Base-by-base conservation (phyloP, 805 yeast genomes). In the Saccharomycopsis sp. region DNA sequence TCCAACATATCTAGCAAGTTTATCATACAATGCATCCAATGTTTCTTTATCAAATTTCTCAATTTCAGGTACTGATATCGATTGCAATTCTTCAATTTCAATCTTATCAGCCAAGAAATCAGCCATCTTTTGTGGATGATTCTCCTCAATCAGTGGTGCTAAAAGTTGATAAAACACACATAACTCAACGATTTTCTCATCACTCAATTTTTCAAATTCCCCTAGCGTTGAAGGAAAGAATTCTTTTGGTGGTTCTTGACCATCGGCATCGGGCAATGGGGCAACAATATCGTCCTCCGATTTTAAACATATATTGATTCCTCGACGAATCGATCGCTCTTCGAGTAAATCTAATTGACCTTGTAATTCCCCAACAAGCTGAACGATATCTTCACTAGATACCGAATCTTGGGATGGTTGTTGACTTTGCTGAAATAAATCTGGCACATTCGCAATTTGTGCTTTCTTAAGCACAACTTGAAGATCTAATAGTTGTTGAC, bases 321-420 rank as follows among this genome's bases (percentile, higher is more conserved):
- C 66, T 60, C 97, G 71, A 52, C 84, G 71, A 36, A 85, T 72
- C 14, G 83, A 74, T 53, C 95, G 73, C 53, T 85, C 85, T 58
- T 89, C 97, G 27, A 84, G 59, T 20, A 73, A 67, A 43, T 85
- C 89, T 56, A 89, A 70, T 63, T 89, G 97, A 6, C 85, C 85
- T 62, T 89, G 97, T 45, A 89, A 65, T 61, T 89, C 97, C 8
- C 85, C 86, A 11, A 88, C 97, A 38, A 89, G 68, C 58, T 86
- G 90, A 3, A 84, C 84, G 9, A 89, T 65, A 57, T 90, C 97
- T 47, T 85, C 94, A 53, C 85, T 82, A 3, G 90, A 78, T 29
- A 80, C 85, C 52, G 71, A 80, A 51, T 81, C 86, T 3, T 72
- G 43, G 14, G 33, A 33, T 32, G 20, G 38, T 38, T 5, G 20